Evolutionary conservation across 257 asterid species (phyloP).

Genomic region (Capsicum rhomboideum): DNA sequence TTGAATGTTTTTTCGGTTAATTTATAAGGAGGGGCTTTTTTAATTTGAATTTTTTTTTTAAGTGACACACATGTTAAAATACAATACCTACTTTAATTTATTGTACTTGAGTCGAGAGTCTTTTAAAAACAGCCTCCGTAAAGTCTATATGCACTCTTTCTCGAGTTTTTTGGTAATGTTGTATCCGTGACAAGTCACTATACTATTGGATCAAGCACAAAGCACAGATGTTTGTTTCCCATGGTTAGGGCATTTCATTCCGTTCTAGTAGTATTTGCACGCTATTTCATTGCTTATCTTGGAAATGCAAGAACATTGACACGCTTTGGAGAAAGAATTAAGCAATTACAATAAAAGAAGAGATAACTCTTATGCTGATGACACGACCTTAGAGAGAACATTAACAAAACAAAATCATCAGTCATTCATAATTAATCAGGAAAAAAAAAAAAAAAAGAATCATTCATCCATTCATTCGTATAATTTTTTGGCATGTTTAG

Average conservation of each 20-base stretch:
- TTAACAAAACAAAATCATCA: not conserved
- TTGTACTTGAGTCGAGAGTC: too few relatives aligned
- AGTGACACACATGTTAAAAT: too few relatives aligned
- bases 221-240: not conserved
- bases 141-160: too few relatives aligned
- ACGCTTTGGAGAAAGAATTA: not conserved
- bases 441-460: too few relatives aligned
- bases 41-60: too few relatives aligned
- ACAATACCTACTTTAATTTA: too few relatives aligned
- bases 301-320: not conserved
- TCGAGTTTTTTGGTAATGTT: too few relatives aligned
- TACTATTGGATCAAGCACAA: not conserved
- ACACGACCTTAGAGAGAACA: not conserved
- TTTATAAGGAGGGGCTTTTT: too few relatives aligned
- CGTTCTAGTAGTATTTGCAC: not conserved
- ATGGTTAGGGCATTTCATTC: not conserved
- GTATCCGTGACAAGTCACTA: not conserved
- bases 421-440: not conserved
- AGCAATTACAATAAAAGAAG: not conserved
- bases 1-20: too few relatives aligned
- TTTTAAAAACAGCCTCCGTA: too few relatives aligned
- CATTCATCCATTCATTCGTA: constrained; percentile 20
- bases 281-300: not conserved
- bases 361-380: not conserved
- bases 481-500: constrained; percentile 47